Base-by-base conservation (phyloP, 495 filamentous ascomycete genomes). In the Aspergillus funiculosus region DNA sequence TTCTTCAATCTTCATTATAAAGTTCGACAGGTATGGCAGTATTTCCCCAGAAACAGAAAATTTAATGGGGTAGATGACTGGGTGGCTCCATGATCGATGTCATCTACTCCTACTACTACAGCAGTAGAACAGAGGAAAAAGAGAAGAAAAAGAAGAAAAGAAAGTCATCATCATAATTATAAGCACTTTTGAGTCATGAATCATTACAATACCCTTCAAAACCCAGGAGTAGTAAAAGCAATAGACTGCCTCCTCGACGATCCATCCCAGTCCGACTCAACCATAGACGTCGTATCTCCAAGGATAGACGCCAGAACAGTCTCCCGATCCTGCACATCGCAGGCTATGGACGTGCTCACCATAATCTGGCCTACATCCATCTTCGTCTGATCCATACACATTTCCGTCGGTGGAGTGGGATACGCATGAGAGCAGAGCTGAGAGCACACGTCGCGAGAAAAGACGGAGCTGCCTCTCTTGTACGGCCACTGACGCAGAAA, bases 331-430 rank as follows among this genome's bases (percentile, higher is more conserved):
- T 47, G 37, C 6, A 47, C 38, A 15, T 52, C 38, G 3, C 18
- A 43, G 25, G 42, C 37, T 11, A 52, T 46, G 9, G 29, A 34
- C 1, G 43, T 46, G 28, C 47, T 15, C 5, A 52, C 36, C 50
- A 13, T 41, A 18, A 52, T 52, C 20, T 30, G 36, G 6, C 43
- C 37, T 17, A 43, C 21, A 0, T 20, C 39, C 13, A 50, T 6
- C 1, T n/a, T 13, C 9, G 34, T 19, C 18, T 20, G n/a, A 9
- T 20, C 11, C 8, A 18, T 17, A 14, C 9, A 18, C 10, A 15
- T 26, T 18, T 39, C 31, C 2, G 13, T 17, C 2, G n/a, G 6
- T 0, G 32, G 34, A 1, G 24, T 31, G 11, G 17, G 17, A 9
- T 49, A 42, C 29, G 38, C 39, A 3, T 49, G 28, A 1, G 38